A percentile compares a stretch with the other conserved stretches of the same genome.
Evolutionary conservation across 306 rosid genomes (phyloP).

Genomic region (Pyrus bretschneideri): DNA sequence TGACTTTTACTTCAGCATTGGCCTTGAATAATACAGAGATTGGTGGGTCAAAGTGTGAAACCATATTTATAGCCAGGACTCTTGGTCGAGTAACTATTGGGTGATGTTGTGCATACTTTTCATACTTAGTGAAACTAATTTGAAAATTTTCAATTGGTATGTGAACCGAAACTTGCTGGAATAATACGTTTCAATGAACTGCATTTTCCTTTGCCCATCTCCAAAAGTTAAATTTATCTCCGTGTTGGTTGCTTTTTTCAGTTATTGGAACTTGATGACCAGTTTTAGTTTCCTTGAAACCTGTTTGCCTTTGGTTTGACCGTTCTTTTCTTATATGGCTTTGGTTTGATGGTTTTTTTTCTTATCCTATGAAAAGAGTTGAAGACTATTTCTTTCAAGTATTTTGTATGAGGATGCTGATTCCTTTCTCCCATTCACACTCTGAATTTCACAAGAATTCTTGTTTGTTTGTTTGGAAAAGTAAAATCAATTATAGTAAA

Average conservation of each 20-base stretch:
- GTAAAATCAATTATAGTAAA: too few species aligned
- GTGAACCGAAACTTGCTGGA: neutral
- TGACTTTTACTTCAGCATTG: neutral
- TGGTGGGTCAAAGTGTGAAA: conserved; percentile 5
- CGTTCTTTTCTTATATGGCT: neutral
- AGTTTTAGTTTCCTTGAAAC: neutral
- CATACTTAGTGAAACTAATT: neutral
- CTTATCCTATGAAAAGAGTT: too few species aligned
- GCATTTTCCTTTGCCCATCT: neutral
- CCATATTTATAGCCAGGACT: neutral
- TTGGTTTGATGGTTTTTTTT: too few species aligned
- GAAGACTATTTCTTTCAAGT: too few species aligned
- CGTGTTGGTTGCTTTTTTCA: too few species aligned
- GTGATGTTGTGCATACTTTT: neutral
- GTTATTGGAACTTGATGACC: neutral
- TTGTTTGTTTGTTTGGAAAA: too few species aligned
- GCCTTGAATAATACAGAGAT: neutral
- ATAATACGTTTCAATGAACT: neutral
- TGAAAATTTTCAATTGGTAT: neutral
- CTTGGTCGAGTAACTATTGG: conserved; percentile 1
- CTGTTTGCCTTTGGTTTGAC: neutral
- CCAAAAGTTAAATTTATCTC: neutral
- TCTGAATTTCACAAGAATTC: too few species aligned
- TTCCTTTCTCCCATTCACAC: too few species aligned
- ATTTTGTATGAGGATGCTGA: too few species aligned